These are phyloP conservation scores for Taiwanofungus camphoratus DNA, from an alignment of 1,284 basidiomycete genomes.

Conservation along the genomic window DNA sequence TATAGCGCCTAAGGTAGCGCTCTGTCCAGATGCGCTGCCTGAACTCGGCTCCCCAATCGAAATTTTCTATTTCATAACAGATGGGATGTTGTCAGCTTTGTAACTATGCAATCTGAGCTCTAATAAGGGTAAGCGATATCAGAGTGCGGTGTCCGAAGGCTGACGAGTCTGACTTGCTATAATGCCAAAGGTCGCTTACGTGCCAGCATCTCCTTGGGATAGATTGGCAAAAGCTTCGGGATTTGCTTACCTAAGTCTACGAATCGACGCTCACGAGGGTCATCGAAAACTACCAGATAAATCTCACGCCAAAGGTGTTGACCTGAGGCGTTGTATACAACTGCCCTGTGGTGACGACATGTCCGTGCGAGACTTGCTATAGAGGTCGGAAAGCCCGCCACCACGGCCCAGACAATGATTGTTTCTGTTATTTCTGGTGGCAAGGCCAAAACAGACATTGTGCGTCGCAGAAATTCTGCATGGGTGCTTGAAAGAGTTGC, in stretches of 20 bases:
- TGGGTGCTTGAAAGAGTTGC: no score
- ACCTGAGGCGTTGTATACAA: conserved; percentile 38
- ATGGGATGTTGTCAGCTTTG: no score
- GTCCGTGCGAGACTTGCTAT: conserved; percentile 38
- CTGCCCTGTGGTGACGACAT: conserved; percentile 32
- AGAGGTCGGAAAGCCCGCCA: conserved; percentile 24
- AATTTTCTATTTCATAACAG: conserved; percentile 3
- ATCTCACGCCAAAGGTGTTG: conserved; percentile 48
- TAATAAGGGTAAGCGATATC: no score
- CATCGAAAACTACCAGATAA: conserved; percentile 43
- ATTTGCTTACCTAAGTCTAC: conserved; percentile 1
- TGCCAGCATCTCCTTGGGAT: no score
- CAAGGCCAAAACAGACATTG: conserved; percentile 1
- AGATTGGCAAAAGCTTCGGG: neutral
- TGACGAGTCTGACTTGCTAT: no score
- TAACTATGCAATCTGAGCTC: no score
- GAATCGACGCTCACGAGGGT: conserved; percentile 28
- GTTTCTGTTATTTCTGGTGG: conserved; percentile 3
- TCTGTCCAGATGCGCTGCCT: conserved; percentile 20
- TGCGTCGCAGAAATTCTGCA: no score
- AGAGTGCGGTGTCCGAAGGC: no score
- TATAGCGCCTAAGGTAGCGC: neutral
- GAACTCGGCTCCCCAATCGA: conserved; percentile 24
- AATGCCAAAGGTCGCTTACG: no score
- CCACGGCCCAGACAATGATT: conserved; percentile 16